Base-by-base conservation (phyloP, 352 stramenopile species). In the Blastocystis sp. region DNA sequence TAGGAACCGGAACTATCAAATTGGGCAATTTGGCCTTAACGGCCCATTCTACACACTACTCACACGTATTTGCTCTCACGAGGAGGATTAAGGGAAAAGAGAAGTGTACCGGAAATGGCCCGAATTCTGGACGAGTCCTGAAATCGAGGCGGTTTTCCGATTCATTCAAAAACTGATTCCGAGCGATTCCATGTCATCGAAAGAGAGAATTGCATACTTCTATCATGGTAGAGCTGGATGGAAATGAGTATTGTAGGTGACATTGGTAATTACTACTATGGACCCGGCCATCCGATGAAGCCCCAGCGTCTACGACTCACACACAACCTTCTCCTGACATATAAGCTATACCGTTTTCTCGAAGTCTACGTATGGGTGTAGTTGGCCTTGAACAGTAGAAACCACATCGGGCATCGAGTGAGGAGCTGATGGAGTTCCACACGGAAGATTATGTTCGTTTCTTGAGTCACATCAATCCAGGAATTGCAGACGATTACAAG, bases 301-400 rank as follows among this genome's bases (percentile, higher is more conserved):
- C 92, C 92, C 1, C 91, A 94, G 64, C 93, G 96, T 69, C 90
- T 99, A 54, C 97, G 97, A 90, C 89, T 99, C 84, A 92, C 96
- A 57, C 95, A 99, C 89, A 94, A 98, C 87, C 91, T 99, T 4
- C 92, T 99, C 49, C 89, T 98, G n/a, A 92, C 93, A 51, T 99
- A 98, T 89, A 94, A 96, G 34, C 88, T 99, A 24, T 98, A 98
- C 89, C 92, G 93, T 56, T 95, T 98, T 89, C 98, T 99, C 94
- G 95, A 98, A 84, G 94, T 97, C 48, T 99, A 97, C 90, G 91
- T 94, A 90, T 75, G n/a, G 53, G 0, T 59, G 21, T 38, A 38
- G 21, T 7, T 14, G 7, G 11, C 16, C 16, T 32, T 78, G 14
- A 61, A 21, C 71, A 18, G 32, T 64, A 88, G 77, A 84, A 91